Conservation (phyloP, 257 asterid species). For the Nyctanthes arbortristis region DNA sequence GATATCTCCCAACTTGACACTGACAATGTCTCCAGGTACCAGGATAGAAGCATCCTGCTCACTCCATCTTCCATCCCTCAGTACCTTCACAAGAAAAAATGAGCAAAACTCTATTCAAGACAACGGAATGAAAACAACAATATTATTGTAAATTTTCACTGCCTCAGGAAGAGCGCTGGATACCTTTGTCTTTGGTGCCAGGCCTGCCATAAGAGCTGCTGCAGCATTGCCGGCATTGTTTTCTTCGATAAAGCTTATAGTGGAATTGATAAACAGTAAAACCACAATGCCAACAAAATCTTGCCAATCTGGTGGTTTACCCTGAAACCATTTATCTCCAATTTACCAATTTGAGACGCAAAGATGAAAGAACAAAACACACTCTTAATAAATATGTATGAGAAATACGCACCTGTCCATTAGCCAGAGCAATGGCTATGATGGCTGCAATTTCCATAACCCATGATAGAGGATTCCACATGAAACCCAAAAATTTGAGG, state of each 20-base stretch:
- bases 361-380: too few species aligned
- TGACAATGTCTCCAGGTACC: conserved; percentile 73
- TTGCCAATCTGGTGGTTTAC: conserved; percentile 4
- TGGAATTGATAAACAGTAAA: conserved; percentile 62
- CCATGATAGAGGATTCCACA: conserved; percentile 88
- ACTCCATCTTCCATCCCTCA: conserved; percentile 65
- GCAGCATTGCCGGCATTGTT: conserved; percentile 84
- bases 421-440: conserved; percentile 63
- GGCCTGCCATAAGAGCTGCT: conserved; percentile 74
- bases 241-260: conserved; percentile 70
- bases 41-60: conserved; percentile 67
- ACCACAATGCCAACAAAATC: conserved; percentile 58
- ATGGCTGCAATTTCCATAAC: conserved; percentile 82
- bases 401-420: conserved; percentile 55
- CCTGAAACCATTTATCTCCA: not conserved
- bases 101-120: not conserved
- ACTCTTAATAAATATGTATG: not conserved
- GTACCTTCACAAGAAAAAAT: conserved; percentile 28
- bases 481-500: conserved; percentile 69
- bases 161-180: not conserved
- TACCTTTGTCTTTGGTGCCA: conserved; percentile 75
- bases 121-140: not conserved
- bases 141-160: not conserved
- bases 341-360: not conserved
- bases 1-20: conserved; percentile 72